phyloP scores from a whole-genome alignment of 768 basidiomycete species.

The Hydnomerulius pinastri region DNA sequence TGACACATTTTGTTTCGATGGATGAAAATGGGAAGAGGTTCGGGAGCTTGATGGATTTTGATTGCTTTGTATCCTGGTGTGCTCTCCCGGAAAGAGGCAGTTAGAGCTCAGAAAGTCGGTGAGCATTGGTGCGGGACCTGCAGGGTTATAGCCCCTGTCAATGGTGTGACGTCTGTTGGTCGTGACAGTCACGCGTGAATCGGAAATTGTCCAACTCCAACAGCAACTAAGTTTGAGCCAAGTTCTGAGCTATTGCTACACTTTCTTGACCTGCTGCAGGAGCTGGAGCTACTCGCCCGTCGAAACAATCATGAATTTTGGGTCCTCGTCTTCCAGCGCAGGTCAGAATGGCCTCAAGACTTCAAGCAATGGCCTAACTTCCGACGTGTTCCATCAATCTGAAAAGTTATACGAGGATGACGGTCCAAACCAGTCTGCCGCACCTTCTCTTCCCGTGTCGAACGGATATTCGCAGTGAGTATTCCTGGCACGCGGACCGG shows the following conservation, averaged over 20 bases:
- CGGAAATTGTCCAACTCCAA: constrained; percentile 16
- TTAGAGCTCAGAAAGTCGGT: not conserved
- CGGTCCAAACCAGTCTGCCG: constrained; percentile 18
- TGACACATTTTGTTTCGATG: constrained; percentile 62
- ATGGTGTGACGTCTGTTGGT: constrained; percentile 21
- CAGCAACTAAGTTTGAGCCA: constrained; percentile 2
- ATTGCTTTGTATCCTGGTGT: constrained; percentile 24
- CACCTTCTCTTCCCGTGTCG: constrained; percentile 40
- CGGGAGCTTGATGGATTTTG: constrained; percentile 43
- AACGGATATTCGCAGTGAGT: constrained; percentile 69
- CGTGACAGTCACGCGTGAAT: constrained; percentile 19
- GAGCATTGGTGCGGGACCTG: not conserved
- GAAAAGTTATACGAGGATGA: constrained; percentile 40
- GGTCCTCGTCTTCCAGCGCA: constrained; percentile 34
- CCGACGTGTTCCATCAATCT: constrained; percentile 38
- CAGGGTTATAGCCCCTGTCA: not conserved
- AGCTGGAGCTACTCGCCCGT: constrained; percentile 2
- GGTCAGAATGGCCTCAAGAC: constrained; percentile 54
- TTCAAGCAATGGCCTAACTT: constrained; percentile 50
- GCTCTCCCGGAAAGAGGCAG: constrained; percentile 1
- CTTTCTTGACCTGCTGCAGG: not conserved
- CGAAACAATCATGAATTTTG: constrained; percentile 25
- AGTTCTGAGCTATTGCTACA: constrained; percentile 2
- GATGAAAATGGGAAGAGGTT: constrained; percentile 30
- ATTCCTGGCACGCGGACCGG: constrained; percentile 5